Evolutionary conservation across 768 basidiomycete genomes (phyloP), one percentile per base, ranked within the genome.

Genomic region (Mycena epipterygia): DNA sequence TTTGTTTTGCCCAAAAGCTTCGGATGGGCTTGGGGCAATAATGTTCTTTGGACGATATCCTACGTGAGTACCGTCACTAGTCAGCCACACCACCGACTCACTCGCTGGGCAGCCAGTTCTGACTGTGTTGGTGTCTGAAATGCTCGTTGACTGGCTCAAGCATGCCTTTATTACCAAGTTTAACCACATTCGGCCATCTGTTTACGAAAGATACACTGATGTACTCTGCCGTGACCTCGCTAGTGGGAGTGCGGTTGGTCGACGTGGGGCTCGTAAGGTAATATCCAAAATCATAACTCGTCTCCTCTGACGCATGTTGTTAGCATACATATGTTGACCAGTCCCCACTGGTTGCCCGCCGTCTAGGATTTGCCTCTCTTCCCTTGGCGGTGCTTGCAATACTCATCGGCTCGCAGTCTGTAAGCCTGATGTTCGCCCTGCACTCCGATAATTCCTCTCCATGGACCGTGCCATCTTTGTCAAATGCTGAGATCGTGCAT

Each of bases 151-250:
- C 79, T 99, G 97, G 97, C 86, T 99, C 58, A 99, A 99, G 79
- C 98, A 99, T 76, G 97, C 97, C 13, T 99, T 99, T 82, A 99
- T 99, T 76, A 97, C 97, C 58, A 99, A 99, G 80, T 99, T 99
- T 85, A 99, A 99, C 75, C 97, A 99, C 76, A 97, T 99, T 53
- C 91, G 97, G 0, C 95, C 96, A 0, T 93, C 93, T 0, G 95
- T 98, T 2, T 99, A 99, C 74, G 96, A 96, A 72, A 89, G 97
- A 19, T 99, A 95, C 79, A 94, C 92, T 3, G 98, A 99, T 75
- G 95, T 99, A 0, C 87, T 99, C 1, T 99, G 97, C 77, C 92
- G 94, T 42, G 98, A 99, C 79, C 87, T 99, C 19, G 88, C 96
- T 8, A 92, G 92, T 70, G 93, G 89, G 57, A 93, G 91, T 70